Evolutionary conservation across 2,329 filamentous ascomycete species (phyloP).

Genomic region (Dactylellina haptotyla): DNA sequence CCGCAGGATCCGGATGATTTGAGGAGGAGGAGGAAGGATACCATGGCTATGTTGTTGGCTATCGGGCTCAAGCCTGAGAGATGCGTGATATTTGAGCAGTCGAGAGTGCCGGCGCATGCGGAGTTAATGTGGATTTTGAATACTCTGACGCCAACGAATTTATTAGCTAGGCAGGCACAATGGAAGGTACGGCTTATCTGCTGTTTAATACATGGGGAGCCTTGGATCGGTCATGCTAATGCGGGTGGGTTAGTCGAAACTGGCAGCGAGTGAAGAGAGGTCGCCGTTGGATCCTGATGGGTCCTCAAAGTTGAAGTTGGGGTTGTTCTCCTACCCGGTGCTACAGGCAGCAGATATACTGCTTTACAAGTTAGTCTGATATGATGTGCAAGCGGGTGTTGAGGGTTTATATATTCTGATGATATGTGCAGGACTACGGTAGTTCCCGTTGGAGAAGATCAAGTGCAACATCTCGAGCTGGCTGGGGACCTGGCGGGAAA

Average conservation of each 20-base stretch:
- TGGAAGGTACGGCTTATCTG: conserved; percentile 77
- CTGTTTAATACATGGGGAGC: not conserved
- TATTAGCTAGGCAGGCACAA: conserved; percentile 97
- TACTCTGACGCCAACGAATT: conserved; percentile 89
- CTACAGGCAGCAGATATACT: conserved; percentile 94
- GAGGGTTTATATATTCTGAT: conserved; percentile 6
- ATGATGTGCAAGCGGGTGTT: too few species aligned
- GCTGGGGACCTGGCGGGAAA: conserved; percentile 83
- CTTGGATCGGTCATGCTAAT: not conserved
- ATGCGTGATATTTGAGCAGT: conserved; percentile 74
- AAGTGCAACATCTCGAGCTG: conserved; percentile 93
- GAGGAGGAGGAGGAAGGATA: conserved; percentile 74
- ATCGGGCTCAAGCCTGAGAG: conserved; percentile 82
- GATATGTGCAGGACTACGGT: conserved; percentile 75
- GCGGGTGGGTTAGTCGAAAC: conserved; percentile 71
- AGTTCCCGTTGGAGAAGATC: conserved; percentile 96
- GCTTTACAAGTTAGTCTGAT: conserved; percentile 72
- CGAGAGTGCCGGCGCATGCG: conserved; percentile 70
- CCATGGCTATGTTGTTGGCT: conserved; percentile 81
- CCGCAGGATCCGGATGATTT: conserved; percentile 73
- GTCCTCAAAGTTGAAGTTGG: conserved; percentile 78
- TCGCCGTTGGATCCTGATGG: conserved; percentile 69
- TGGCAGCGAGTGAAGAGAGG: conserved; percentile 71
- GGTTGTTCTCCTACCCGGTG: conserved; percentile 94
- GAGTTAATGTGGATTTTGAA: conserved; percentile 98